Base-by-base conservation (phyloP, 2,329 filamentous ascomycete species). In the Cladosporium sp. region DNA sequence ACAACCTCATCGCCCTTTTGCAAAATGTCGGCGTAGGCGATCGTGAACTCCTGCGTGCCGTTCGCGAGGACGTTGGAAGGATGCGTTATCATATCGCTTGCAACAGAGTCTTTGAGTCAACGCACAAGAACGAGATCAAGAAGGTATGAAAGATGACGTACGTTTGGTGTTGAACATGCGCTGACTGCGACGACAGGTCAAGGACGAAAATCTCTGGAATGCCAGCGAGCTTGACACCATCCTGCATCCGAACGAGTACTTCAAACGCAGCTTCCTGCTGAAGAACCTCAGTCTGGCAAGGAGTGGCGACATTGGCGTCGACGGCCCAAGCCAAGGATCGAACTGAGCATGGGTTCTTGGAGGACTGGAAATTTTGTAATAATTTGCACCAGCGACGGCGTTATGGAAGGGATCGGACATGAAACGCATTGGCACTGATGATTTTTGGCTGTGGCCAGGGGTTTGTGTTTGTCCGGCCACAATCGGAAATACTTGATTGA, bases 181-280 rank as follows among this genome's bases (percentile, higher is more conserved):
- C 57, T 58, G 33, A 59, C 48, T 28, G 34, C 46, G 4, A 16
- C 14, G 9, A 34, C 42, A 63, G 62, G 68, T 77, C 31, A 77
- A 76, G 63, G 74, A 77, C 16, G 70, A 76, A 44, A 68, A 67
- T 4, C 66, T 67, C 0, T 77, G 74, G 75, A 67, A 68, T 10
- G 69, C 84, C 6, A 82, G 83, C 13, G 88, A 95, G 68, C 77
- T 95, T 40, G 92, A 97, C 71, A 97, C 92, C 0, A 95, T 98
- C 66, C 85, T 95, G 18, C 93, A 98, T 71, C 93, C 93, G 9
- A 98, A 98, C 68, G 91, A 92, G 59, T 98, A 96, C 72, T 98
- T 97, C 72, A 96, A 95, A 77, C 80, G 92, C 52, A 95, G 90
- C 68, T 97, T 89, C 69, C 65, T 95, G 61, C 74, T 98, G 56